Conservation (phyloP, 1,284 basidiomycete species). For the Clitocybe nebularis region DNA sequence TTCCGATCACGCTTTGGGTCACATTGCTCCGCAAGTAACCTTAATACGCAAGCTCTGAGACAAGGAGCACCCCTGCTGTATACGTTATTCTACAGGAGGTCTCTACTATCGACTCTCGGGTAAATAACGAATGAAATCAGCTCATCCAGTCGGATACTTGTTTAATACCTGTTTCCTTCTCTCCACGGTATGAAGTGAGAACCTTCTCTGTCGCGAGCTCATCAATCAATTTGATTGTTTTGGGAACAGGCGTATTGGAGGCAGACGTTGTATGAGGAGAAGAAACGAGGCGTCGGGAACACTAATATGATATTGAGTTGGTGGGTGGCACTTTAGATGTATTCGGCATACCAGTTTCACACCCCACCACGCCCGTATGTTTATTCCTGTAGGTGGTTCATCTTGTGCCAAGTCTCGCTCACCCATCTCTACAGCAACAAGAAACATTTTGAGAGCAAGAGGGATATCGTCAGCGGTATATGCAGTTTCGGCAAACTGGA, state of each 20-base stretch:
- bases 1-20: too few relatives aligned
- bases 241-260: conserved; percentile 54
- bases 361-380: conserved; percentile 80
- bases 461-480: conserved; percentile 75
- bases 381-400: conserved; percentile 52
- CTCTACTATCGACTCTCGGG: too few relatives aligned
- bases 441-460: conserved; percentile 80
- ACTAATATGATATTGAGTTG: conserved; percentile 38
- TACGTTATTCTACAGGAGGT: too few relatives aligned
- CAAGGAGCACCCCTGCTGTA: too few relatives aligned
- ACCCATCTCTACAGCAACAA: conserved; percentile 81
- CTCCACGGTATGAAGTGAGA: conserved; percentile 45
- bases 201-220: conserved; percentile 72
- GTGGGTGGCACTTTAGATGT: conserved; percentile 3
- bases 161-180: conserved; percentile 12
- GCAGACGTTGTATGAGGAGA: conserved; percentile 37
- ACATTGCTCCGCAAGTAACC: too few relatives aligned
- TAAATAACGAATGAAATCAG: background rate
- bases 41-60: too few relatives aligned
- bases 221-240: conserved; percentile 54
- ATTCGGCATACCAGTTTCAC: conserved; percentile 68
- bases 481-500: conserved; percentile 85
- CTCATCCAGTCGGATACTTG: conserved; percentile 14
- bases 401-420: conserved; percentile 53
- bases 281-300: conserved; percentile 50